These are phyloP conservation scores for Verbascum thapsus DNA, from an alignment of 257 asterid species.

Conservation along the genomic window DNA sequence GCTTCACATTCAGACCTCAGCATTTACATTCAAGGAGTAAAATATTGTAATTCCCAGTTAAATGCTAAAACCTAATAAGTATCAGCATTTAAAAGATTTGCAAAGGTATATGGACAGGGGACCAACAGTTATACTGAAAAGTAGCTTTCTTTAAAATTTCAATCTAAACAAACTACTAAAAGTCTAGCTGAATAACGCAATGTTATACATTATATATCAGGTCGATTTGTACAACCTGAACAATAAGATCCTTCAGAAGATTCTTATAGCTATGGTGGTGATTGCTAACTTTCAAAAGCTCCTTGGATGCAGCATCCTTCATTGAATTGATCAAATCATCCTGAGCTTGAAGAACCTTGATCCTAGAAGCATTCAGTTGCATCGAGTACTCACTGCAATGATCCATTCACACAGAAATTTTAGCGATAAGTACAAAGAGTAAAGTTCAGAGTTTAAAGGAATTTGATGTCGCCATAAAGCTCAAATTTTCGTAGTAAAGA, in stretches of 20 bases:
- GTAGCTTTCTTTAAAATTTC: neutral
- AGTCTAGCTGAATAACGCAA: neutral
- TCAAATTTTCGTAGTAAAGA: neutral
- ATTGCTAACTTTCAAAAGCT: slow-evolving; percentile 53
- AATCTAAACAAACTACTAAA: slow-evolving; percentile 6
- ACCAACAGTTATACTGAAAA: neutral
- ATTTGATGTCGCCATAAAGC: neutral
- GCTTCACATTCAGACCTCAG: slow-evolving; percentile 3
- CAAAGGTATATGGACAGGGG: neutral
- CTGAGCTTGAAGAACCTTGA: slow-evolving; percentile 88
- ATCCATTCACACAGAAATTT: slow-evolving; percentile 6
- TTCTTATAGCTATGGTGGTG: slow-evolving; percentile 51
- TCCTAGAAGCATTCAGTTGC: slow-evolving; percentile 81
- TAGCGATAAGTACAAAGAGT: neutral
- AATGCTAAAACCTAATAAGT: slow-evolving; percentile 10
- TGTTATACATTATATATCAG: neutral
- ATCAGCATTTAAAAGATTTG: slow-evolving; percentile 4
- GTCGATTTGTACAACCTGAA: slow-evolving; percentile 60
- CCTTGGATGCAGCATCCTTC: slow-evolving; percentile 70
- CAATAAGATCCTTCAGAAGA: slow-evolving; percentile 72
- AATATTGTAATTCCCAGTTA: neutral
- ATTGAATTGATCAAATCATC: slow-evolving; percentile 80
- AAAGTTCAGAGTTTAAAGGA: neutral
- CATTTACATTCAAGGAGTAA: neutral
- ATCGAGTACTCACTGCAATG: slow-evolving; percentile 72